A percentile compares a stretch with the other conserved stretches of the same genome.
Evolutionary conservation across 1,284 basidiomycete genomes (phyloP).

Genomic region (Xerocomus nothofagi): DNA sequence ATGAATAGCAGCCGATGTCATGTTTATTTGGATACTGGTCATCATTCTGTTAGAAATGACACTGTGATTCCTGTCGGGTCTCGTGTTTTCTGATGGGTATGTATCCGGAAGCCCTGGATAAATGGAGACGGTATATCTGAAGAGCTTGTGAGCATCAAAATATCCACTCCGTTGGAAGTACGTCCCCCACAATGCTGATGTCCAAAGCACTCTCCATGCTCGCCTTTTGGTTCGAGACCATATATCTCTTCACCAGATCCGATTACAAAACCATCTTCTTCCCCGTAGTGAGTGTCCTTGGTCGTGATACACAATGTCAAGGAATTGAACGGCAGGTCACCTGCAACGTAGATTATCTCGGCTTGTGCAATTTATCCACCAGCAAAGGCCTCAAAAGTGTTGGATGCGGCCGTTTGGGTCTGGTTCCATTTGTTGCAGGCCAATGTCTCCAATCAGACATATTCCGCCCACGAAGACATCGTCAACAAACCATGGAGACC

Average conservation of each 20-base stretch:
- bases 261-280: slow-evolving; percentile 41
- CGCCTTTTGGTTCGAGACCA: slow-evolving; percentile 11
- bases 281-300: slow-evolving; percentile 33
- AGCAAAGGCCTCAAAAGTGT: slow-evolving; percentile 6
- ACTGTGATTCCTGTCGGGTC: not conserved
- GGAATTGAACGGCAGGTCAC: not conserved
- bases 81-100: not conserved
- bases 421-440: slow-evolving; percentile 45
- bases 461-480: slow-evolving; percentile 33
- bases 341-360: slow-evolving; percentile 33
- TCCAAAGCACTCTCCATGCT: slow-evolving; percentile 2
- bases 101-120: not conserved
- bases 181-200: not conserved
- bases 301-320: not conserved
- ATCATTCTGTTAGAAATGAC: not conserved
- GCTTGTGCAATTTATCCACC: slow-evolving; percentile 35
- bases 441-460: slow-evolving; percentile 43
- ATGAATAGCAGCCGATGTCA: not conserved
- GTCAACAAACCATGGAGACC: slow-evolving; percentile 41
- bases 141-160: not conserved
- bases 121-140: not conserved
- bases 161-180: not conserved
- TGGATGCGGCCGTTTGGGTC: slow-evolving; percentile 38
- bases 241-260: slow-evolving; percentile 37
- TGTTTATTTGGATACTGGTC: not conserved